Conservation (phyloP, 441 rosid species). For the Brassica balearica region DNA sequence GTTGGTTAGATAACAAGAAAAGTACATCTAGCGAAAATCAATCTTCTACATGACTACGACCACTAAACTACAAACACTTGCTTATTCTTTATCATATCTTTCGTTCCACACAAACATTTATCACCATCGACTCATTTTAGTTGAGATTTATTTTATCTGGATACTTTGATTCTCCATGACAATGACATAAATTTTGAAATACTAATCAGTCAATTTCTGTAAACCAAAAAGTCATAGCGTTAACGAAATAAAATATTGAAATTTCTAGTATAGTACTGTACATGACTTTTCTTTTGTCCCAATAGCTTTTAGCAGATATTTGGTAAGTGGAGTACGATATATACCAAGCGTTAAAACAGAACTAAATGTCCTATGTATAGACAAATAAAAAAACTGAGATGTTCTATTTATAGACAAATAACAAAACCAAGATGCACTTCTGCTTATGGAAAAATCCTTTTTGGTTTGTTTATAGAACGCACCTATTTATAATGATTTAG, state of each 20-base stretch:
- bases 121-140: constrained; percentile 3
- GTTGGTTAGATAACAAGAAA: not conserved
- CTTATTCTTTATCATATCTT: not conserved
- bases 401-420: not conserved
- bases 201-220: constrained; percentile 13
- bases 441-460: not conserved
- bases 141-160: constrained; percentile 14
- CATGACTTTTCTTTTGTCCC: not conserved
- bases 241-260: constrained; percentile 10
- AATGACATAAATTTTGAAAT: constrained; percentile 9
- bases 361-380: not conserved
- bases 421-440: constrained; percentile 8
- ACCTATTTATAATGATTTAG: not conserved
- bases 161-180: constrained; percentile 30
- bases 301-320: constrained; percentile 1
- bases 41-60: constrained; percentile 12
- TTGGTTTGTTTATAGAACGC: constrained; percentile 1
- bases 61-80: not conserved
- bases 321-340: not conserved
- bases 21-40: not conserved
- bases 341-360: not conserved
- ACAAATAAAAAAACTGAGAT: not conserved
- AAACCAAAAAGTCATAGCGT: constrained; percentile 28
- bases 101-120: not conserved
- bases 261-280: not conserved